Percentiles rank a stretch among this genome's conserved stretches.
Conservation (phyloP, 139 green algal genomes). For the Chlorokybus atmophyticus region DNA sequence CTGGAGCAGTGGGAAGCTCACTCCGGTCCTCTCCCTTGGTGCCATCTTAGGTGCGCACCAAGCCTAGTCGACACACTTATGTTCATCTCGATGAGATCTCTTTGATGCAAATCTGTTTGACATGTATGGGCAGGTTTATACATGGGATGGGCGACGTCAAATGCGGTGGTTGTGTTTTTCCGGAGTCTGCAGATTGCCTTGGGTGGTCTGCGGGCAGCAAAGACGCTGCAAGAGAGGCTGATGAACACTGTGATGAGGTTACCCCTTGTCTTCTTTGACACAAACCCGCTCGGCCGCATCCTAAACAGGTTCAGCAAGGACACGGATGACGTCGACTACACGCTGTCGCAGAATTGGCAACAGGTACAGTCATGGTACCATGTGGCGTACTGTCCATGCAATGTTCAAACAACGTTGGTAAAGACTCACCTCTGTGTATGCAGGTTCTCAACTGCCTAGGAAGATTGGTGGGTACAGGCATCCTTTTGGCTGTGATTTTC, state of each 20-base stretch:
- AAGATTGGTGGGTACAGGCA: constrained; percentile 36
- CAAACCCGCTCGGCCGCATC: constrained; percentile 64
- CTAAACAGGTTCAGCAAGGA: constrained; percentile 67
- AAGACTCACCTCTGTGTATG: no score
- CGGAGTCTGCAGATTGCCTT: constrained; percentile 4
- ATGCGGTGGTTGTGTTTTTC: constrained; percentile 8
- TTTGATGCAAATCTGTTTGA: no score
- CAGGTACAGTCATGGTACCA: no score
- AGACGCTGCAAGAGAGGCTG: constrained; percentile 39
- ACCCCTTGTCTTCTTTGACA: constrained; percentile 78
- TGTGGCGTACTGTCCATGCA: no score
- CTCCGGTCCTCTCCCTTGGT: no score
- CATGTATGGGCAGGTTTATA: no score
- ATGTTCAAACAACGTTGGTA: no score
- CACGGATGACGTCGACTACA: constrained; percentile 34
- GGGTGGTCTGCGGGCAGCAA: constrained; percentile 6
- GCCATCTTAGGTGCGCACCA: no score
- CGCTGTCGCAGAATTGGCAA: constrained; percentile 13
- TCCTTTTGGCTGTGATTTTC: constrained; percentile 19
- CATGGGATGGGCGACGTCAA: neutral
- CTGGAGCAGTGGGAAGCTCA: no score
- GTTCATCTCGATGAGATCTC: no score
- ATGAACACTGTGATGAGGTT: constrained; percentile 44
- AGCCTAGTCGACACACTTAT: no score
- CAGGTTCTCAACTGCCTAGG: neutral